phyloP scores from a whole-genome alignment of 1,139 yeast genomes.

The Taiozyma sp. region DNA sequence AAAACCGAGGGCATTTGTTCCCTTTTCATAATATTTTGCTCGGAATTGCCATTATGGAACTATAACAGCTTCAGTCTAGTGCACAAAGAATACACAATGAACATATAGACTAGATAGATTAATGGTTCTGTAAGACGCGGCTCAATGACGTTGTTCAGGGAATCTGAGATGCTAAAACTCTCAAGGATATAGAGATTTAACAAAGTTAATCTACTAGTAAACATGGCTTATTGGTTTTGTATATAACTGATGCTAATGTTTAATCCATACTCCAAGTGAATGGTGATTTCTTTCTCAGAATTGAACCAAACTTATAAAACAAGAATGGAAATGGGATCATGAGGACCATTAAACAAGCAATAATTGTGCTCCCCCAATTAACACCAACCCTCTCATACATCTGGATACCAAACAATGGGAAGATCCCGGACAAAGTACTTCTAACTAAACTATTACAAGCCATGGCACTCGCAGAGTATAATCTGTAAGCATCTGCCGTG shows the following conservation, averaged over 20 bases:
- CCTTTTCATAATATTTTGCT: background rate
- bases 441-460: slow-evolving; percentile 76
- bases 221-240: background rate
- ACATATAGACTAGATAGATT: no score
- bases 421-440: slow-evolving; percentile 65
- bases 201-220: no score
- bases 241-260: background rate
- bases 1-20: no score
- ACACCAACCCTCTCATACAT: slow-evolving; percentile 52
- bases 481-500: slow-evolving; percentile 57
- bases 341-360: slow-evolving; percentile 50
- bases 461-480: slow-evolving; percentile 72
- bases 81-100: no score
- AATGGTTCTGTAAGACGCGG: no score
- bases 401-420: slow-evolving; percentile 68
- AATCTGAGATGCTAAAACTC: no score
- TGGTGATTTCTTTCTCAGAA: slow-evolving; percentile 51
- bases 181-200: no score
- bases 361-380: slow-evolving; percentile 56
- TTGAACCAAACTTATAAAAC: slow-evolving; percentile 53
- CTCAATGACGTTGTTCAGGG: no score
- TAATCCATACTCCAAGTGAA: slow-evolving; percentile 27
- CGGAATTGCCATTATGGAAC: background rate
- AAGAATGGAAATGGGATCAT: slow-evolving; percentile 67
- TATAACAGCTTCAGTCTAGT: no score